Base-by-base conservation (phyloP, 495 filamentous ascomycete species). In the Coniosporium apollinis region DNA sequence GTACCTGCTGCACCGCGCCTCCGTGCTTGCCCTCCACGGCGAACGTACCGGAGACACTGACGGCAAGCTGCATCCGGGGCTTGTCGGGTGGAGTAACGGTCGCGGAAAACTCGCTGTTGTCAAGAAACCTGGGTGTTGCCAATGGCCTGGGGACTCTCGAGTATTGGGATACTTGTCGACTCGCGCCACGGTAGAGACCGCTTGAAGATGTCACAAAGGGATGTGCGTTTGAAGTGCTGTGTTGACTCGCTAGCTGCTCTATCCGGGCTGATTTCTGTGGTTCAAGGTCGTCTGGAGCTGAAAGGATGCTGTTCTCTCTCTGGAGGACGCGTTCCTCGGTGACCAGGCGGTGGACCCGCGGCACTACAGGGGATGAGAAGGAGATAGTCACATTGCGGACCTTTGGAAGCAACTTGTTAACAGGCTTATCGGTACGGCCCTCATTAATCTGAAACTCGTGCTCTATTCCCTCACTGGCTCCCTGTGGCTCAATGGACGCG, bases 391-490 rank as follows among this genome's bases (percentile, higher is more conserved):
- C 44, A 19, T 46, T 42, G 21, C 46, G 36, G 10, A 46, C 16
- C 22, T 35, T 24, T 30, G 22, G 18, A 18, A 19, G 10, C 2
- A 22, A 41, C 1, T 5, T 28, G 11, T 21, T 13, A 17, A 17
- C 7, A 21, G 29, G 30, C 7, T 22, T 25, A 22, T 32, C 34
- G 11, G 20, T 36, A 14, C 49, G 49, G 21, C 41, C 47, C 37
- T 53, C 46, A 21, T 45, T 39, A 26, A 47, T 50, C 29, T 51
- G 26, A 37, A 54, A 51, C 37, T 52, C 49, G 22, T 55, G 49
- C 32, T 55, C 51, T n/a, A 46, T 34, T 14, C 48, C 49, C 10
- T 49, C 37, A 19, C 41, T 5, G 18, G 36, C 26, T 21, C 29
- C 45, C 44, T 14, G 44, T 29, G 18, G 41, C 24, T 8, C 24